Conservation (phyloP, 345 rosid species). For the Brassica incana region DNA sequence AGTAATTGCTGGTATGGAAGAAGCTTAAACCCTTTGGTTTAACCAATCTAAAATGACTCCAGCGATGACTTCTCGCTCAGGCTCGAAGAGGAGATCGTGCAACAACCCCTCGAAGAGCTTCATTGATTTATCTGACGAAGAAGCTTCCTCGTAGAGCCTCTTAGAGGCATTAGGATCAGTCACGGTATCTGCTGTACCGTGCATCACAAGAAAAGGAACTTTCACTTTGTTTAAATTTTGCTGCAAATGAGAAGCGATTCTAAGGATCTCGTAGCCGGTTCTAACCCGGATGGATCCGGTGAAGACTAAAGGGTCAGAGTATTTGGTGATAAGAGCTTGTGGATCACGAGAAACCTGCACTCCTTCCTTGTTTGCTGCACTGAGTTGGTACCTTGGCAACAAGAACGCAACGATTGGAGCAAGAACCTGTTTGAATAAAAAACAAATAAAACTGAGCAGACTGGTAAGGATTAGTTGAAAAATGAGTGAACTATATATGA, state of each 20-base stretch:
- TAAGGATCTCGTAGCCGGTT: constrained; percentile 91
- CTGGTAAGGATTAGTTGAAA: neutral
- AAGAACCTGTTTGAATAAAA: constrained; percentile 47
- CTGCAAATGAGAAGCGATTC: constrained; percentile 65
- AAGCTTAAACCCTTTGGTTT: constrained; percentile 45
- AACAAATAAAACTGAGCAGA: neutral
- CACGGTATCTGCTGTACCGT: constrained; percentile 76
- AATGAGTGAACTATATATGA: neutral
- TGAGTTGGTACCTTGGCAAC: constrained; percentile 66
- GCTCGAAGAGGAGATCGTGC: constrained; percentile 90
- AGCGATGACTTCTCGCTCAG: constrained; percentile 66
- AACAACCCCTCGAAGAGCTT: constrained; percentile 68
- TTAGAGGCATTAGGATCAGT: constrained; percentile 79
- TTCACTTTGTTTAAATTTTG: constrained; percentile 60
- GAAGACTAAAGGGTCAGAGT: constrained; percentile 86
- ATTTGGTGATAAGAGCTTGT: constrained; percentile 72
- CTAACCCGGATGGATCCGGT: constrained; percentile 80
- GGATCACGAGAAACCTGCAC: constrained; percentile 90
- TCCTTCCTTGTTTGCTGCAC: constrained; percentile 84
- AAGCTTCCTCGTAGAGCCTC: constrained; percentile 67
- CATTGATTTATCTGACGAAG: constrained; percentile 70
- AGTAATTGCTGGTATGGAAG: neutral
- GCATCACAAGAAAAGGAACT: constrained; percentile 81
- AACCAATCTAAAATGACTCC: constrained; percentile 75
- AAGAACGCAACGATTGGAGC: constrained; percentile 79